A percentile compares a stretch with the other conserved stretches of the same genome.
These are phyloP conservation scores for Asterionellopsis glacialis DNA, from an alignment of 108 stramenopile genomes.

Conservation along the genomic window DNA sequence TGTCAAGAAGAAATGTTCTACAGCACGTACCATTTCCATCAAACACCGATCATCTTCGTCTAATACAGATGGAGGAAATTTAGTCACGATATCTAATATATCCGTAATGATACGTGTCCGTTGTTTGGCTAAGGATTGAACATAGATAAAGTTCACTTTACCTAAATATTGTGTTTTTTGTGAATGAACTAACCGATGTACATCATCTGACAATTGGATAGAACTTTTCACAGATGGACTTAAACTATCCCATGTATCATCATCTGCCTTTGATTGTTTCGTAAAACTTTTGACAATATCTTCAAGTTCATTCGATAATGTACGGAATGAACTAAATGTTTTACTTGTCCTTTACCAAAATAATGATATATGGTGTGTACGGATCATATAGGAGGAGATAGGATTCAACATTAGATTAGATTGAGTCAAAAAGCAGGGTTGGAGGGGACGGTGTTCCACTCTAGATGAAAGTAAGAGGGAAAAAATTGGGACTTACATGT, in stretches of 20 bases:
- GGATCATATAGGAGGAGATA: too few species aligned
- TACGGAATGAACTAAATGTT: constrained; percentile 48
- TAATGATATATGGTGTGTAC: not conserved
- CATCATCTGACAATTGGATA: constrained; percentile 29
- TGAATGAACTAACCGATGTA: constrained; percentile 34
- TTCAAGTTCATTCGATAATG: constrained; percentile 35
- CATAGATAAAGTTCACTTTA: constrained; percentile 52
- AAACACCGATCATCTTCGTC: constrained; percentile 18
- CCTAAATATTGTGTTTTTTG: constrained; percentile 40
- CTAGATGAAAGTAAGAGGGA: too few species aligned
- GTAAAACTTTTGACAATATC: constrained; percentile 14
- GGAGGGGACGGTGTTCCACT: not conserved
- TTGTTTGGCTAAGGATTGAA: constrained; percentile 45
- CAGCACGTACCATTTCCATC: constrained; percentile 19
- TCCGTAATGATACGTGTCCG: constrained; percentile 33
- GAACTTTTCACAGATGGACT: constrained; percentile 14
- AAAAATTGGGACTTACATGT: too few species aligned
- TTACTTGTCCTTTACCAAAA: constrained; percentile 33
- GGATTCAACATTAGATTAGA: not conserved
- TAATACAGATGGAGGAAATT: constrained; percentile 20
- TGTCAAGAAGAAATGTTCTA: constrained; percentile 48
- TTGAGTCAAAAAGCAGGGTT: not conserved
- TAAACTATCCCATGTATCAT: not conserved
- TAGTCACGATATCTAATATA: constrained; percentile 32
- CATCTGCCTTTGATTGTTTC: not conserved